Base-by-base conservation (phyloP, 345 rosid genomes). In the Cardamine occulta region DNA sequence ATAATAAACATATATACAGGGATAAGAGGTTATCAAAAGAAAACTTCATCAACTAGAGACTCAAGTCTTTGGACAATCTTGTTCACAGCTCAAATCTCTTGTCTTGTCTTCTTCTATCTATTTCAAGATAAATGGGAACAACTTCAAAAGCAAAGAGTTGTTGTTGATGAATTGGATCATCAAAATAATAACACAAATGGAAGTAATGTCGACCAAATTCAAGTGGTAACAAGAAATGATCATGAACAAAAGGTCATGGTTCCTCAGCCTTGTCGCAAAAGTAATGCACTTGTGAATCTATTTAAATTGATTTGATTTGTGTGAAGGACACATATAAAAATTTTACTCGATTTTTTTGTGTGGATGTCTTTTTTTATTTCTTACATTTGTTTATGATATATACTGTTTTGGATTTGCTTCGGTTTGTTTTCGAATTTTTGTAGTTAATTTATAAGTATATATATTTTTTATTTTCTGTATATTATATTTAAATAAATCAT, bases 71-170 rank as follows among this genome's bases (percentile, higher is more conserved):
- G 94, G 94, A 84, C 81, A 56, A 76, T 85, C 29, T 83, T 91
- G 68, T 94, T 94, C 93, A 88, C 98, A 15, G 84, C 74, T 37
- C 84, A 94, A 68, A 56, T 89, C 85, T 82, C 80, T 32, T 82
- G 81, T 72, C 75, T 94, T 66, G 87, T 84, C 45, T 79, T 88
- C 82, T 62, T 91, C 72, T 94, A 94, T 70, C 91, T 94, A 61
- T 70, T 87, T 67, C 89, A 89, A 80, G 98, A 94, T 80, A 94
- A 88, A 73, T 91, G 94, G 96, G 91, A 83, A 6, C 85, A 89
- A 37, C 59, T 91, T 55, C 85, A 83, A 79, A 64, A 71, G 81
- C 92, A 91, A 81, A 89, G 86, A 39, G 81, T 77, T 70, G 45
- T 7, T 63, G 14, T 45, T 70, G 42, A 76, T 34, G 75, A 54